phyloP scores from a whole-genome alignment of 257 asterid genomes.

The Parsonsia alboflavescens region DNA sequence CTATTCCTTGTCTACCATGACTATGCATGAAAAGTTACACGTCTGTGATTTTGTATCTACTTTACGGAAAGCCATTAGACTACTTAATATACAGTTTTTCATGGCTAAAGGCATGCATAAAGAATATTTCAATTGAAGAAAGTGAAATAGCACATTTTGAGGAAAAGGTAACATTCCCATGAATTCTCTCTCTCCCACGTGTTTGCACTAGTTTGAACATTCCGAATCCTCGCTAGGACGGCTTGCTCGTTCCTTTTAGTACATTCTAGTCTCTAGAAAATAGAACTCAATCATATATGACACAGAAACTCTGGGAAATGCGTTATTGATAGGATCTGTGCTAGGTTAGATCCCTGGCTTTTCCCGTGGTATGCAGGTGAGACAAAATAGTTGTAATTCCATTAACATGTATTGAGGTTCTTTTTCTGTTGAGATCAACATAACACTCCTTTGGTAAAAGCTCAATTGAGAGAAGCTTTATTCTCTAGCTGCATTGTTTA shows the following conservation, averaged over 20 bases:
- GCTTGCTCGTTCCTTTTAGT: too few relatives aligned
- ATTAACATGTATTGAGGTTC: too few relatives aligned
- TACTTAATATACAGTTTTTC: neutral
- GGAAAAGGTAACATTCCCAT: neutral
- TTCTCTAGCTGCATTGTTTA: neutral
- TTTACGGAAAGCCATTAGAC: neutral
- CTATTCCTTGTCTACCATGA: neutral
- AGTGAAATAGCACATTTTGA: neutral
- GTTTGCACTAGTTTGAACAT: neutral
- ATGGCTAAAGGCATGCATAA: neutral
- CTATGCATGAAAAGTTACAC: neutral
- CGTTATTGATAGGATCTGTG: too few relatives aligned
- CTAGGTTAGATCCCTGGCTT: too few relatives aligned
- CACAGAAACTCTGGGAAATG: too few relatives aligned
- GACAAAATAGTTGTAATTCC: too few relatives aligned
- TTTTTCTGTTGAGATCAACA: too few relatives aligned
- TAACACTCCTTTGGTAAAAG: neutral
- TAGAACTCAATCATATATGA: too few relatives aligned
- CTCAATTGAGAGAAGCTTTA: neutral
- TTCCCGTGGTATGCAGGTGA: too few relatives aligned
- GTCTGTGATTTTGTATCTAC: neutral
- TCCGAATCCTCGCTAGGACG: too few relatives aligned
- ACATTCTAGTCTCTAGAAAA: too few relatives aligned
- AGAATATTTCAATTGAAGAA: neutral
- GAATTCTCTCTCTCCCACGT: neutral